Evolutionary conservation across 257 asterid species (phyloP).

Genomic region (Buddleja alternifolia): DNA sequence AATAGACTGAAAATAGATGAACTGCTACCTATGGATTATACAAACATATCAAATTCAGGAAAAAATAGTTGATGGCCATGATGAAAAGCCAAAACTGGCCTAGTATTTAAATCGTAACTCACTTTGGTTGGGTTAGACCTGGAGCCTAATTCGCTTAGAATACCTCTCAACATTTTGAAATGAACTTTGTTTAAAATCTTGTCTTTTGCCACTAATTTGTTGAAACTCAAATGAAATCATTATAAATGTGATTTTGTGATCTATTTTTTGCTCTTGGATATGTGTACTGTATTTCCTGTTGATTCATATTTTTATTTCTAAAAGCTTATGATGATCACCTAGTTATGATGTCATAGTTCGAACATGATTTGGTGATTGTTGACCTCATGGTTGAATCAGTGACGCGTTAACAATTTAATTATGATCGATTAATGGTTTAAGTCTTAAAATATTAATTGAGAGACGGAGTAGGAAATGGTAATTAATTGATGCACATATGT

Average conservation of each 20-base stretch:
- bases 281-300: neutral
- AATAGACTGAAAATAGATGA: neutral
- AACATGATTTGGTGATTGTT: neutral
- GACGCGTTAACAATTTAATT: neutral
- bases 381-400: neutral
- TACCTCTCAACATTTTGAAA: neutral
- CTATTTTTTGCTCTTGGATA: neutral
- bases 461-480: conserved; percentile 7
- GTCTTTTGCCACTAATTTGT: conserved; percentile 9
- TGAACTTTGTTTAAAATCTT: neutral
- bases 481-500: conserved; percentile 13
- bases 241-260: neutral
- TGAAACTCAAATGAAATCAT: neutral
- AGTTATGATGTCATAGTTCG: neutral
- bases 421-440: neutral
- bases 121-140: neutral
- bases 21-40: neutral
- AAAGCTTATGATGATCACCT: neutral
- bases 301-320: neutral
- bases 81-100: neutral
- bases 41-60: neutral
- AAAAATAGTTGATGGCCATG: neutral
- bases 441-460: neutral
- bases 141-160: neutral
- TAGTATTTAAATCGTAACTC: neutral